Evolutionary conservation across 768 basidiomycete species (phyloP).

Genomic region (Clitopilus passeckerianus): DNA sequence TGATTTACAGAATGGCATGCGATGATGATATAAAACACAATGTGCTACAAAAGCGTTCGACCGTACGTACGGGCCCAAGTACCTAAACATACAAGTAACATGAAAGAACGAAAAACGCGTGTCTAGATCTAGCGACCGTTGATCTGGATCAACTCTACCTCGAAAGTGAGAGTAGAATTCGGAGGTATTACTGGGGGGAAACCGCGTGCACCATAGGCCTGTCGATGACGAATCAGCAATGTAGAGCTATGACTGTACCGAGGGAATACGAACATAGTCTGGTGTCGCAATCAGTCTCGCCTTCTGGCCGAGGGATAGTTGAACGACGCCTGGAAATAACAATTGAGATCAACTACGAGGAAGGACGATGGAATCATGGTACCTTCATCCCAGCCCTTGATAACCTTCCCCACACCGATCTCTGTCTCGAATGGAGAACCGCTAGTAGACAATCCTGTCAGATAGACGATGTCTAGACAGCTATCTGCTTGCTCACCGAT

Average conservation of each 20-base stretch:
- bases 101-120: neutral
- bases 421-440: conserved; percentile 55
- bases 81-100: neutral
- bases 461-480: neutral
- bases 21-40: neutral
- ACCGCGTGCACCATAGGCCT: conserved; percentile 74
- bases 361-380: neutral
- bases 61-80: neutral
- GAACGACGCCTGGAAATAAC: conserved; percentile 52
- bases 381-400: conserved; percentile 92
- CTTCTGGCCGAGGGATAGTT: conserved; percentile 75
- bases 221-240: conserved; percentile 2
- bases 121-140: conserved; percentile 19
- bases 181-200: conserved; percentile 78
- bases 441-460: conserved; percentile 27
- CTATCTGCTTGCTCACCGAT: conserved; percentile 47
- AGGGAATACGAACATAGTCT: conserved; percentile 62
- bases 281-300: conserved; percentile 61
- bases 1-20: neutral
- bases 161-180: conserved; percentile 71
- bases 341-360: conserved; percentile 10
- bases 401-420: conserved; percentile 80
- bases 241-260: conserved; percentile 1
- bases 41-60: neutral
- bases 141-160: conserved; percentile 80